Percentiles rank a stretch among this genome's conserved stretches.
phyloP scores from a whole-genome alignment of 371 early-diverging fungal genomes.

The Coemansia sp. region DNA sequence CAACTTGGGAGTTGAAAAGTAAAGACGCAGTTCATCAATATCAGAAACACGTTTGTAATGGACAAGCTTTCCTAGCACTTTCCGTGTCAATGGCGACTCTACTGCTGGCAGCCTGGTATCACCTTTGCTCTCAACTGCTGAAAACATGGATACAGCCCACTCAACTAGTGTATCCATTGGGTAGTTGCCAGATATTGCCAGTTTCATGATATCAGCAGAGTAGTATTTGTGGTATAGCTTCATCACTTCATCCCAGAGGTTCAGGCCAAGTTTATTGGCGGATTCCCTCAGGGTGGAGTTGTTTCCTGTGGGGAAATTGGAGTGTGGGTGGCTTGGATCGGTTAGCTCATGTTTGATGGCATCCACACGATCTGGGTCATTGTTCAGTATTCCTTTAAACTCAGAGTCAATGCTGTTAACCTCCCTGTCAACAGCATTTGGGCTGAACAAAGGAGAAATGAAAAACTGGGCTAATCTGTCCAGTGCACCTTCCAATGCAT shows the following conservation, averaged over 20 bases:
- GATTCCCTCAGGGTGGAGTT: constrained; percentile 72
- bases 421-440: constrained; percentile 82
- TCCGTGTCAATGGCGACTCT: constrained; percentile 69
- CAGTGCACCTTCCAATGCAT: constrained; percentile 82
- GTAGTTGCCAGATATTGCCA: constrained; percentile 85
- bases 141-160: constrained; percentile 81
- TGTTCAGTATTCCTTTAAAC: constrained; percentile 81
- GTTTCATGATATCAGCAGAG: constrained; percentile 93
- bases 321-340: constrained; percentile 75
- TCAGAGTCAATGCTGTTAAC: constrained; percentile 93
- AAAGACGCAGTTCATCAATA: constrained; percentile 65
- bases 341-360: constrained; percentile 67
- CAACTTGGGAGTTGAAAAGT: constrained; percentile 78
- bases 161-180: constrained; percentile 76
- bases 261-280: constrained; percentile 65
- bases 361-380: constrained; percentile 76
- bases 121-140: constrained; percentile 67
- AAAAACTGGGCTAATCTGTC: constrained; percentile 93
- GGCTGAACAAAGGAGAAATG: constrained; percentile 78
- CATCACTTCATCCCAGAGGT: constrained; percentile 76
- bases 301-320: constrained; percentile 82
- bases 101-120: constrained; percentile 63
- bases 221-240: constrained; percentile 87
- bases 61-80: constrained; percentile 72
- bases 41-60: constrained; percentile 83